phyloP scores from a whole-genome alignment of 2,329 filamentous ascomycete species.

The Cadophora malorum region DNA sequence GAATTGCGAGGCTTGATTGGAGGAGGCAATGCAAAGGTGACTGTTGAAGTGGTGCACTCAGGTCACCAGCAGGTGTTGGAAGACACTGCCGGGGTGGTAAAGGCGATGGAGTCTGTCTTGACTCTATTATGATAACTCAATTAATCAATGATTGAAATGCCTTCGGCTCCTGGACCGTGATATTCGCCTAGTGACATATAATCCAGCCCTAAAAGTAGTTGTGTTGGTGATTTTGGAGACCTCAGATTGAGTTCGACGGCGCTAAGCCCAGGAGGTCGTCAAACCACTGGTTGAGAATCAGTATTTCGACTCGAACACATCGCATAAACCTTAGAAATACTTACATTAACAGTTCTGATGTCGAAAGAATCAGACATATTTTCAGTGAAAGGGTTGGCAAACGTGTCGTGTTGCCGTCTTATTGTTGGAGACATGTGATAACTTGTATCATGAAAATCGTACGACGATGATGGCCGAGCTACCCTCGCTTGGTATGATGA shows the following conservation, averaged over 20 bases:
- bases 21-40: slow-evolving; percentile 59
- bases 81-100: slow-evolving; percentile 66
- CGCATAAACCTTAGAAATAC: neutral
- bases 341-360: slow-evolving; percentile 29
- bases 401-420: slow-evolving; percentile 13
- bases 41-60: slow-evolving; percentile 66
- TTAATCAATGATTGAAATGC: too few species aligned
- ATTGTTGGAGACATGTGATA: slow-evolving; percentile 12
- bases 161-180: too few species aligned
- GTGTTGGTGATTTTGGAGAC: neutral
- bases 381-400: slow-evolving; percentile 24
- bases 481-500: slow-evolving; percentile 1
- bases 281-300: slow-evolving; percentile 24
- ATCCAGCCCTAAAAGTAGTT: neutral
- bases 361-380: slow-evolving; percentile 32
- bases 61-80: slow-evolving; percentile 70
- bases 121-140: neutral
- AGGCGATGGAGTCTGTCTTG: slow-evolving; percentile 27
- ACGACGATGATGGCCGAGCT: slow-evolving; percentile 9
- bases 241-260: slow-evolving; percentile 34
- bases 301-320: neutral
- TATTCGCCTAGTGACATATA: too few species aligned
- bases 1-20: slow-evolving; percentile 42
- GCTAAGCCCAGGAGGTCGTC: slow-evolving; percentile 34
- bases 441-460: slow-evolving; percentile 12